Conservation (phyloP, 371 early-diverging fungal genomes). For the Mortierella sp. region DNA sequence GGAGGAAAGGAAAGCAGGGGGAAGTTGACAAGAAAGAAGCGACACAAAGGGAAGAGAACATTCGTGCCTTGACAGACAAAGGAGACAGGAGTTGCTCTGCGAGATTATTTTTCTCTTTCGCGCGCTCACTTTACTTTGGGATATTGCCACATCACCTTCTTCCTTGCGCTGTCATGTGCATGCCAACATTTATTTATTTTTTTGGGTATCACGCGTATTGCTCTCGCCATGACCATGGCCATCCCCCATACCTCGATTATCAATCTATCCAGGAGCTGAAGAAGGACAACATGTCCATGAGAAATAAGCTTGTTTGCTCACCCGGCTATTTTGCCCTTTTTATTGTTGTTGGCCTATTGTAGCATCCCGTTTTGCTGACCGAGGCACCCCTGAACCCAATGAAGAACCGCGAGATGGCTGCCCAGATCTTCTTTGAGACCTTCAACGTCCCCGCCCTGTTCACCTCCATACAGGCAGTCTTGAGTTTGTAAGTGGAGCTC, state of each 20-base stretch:
- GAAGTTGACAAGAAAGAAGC: background rate
- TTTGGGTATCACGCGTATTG: constrained; percentile 13
- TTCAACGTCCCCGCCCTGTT: constrained; percentile 99
- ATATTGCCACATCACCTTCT: constrained; percentile 13
- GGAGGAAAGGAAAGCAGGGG: background rate
- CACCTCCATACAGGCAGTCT: constrained; percentile 94
- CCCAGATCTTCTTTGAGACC: constrained; percentile 99
- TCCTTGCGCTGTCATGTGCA: constrained; percentile 17
- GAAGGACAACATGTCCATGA: background rate
- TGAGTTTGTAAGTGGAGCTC: constrained; percentile 43
- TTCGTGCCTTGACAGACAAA: constrained; percentile 5
- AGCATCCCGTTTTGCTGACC: constrained; percentile 99
- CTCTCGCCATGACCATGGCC: constrained; percentile 14
- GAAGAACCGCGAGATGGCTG: constrained; percentile 99
- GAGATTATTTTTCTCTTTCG: background rate
- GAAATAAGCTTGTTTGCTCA: background rate
- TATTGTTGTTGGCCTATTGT: constrained; percentile 65
- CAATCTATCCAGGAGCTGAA: constrained; percentile 6
- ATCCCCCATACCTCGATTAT: background rate
- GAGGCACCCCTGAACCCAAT: constrained; percentile 99
- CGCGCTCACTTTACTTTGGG: background rate
- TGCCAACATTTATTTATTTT: constrained; percentile 4
- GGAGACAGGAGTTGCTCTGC: background rate
- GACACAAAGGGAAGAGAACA: background rate
- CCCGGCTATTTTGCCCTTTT: background rate